Percentiles rank a stretch among this genome's conserved stretches.
These are phyloP conservation scores for Epicoccum nigrum DNA, from an alignment of 2,329 filamentous ascomycete genomes.

Conservation along the genomic window DNA sequence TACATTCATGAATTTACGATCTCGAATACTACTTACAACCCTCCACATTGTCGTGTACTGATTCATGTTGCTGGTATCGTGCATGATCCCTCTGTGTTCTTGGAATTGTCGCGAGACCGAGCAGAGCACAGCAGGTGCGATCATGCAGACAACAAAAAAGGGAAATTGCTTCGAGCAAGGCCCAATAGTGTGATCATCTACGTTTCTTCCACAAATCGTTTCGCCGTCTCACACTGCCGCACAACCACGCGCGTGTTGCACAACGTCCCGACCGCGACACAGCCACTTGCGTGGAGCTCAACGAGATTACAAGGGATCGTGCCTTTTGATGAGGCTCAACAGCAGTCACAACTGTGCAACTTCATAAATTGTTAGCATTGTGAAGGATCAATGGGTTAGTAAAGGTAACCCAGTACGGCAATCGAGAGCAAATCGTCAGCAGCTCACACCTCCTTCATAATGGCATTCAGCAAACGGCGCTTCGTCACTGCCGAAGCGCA, in stretches of 20 bases:
- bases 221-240: conserved; percentile 2
- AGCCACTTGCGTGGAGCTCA: conserved; percentile 9
- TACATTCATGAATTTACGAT: neutral
- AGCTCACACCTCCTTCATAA: neutral
- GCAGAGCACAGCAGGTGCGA: too few relatives aligned
- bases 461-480: neutral
- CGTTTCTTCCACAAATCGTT: neutral
- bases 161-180: too few relatives aligned
- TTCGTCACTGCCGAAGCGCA: neutral
- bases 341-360: neutral
- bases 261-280: conserved; percentile 6
- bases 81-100: neutral
- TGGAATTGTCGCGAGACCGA: neutral
- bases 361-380: too few relatives aligned
- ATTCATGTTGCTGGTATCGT: too few relatives aligned
- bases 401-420: too few relatives aligned
- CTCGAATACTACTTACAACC: neutral
- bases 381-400: too few relatives aligned
- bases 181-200: too few relatives aligned
- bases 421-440: neutral
- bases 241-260: conserved; percentile 5
- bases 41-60: too few relatives aligned
- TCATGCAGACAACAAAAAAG: too few relatives aligned
- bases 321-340: neutral
- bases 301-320: neutral